Percentiles rank a stretch among this genome's conserved stretches.
These are phyloP conservation scores for Chenopodium berlandieri DNA, from an alignment of 148 eudicot genomes.

Conservation along the genomic window DNA sequence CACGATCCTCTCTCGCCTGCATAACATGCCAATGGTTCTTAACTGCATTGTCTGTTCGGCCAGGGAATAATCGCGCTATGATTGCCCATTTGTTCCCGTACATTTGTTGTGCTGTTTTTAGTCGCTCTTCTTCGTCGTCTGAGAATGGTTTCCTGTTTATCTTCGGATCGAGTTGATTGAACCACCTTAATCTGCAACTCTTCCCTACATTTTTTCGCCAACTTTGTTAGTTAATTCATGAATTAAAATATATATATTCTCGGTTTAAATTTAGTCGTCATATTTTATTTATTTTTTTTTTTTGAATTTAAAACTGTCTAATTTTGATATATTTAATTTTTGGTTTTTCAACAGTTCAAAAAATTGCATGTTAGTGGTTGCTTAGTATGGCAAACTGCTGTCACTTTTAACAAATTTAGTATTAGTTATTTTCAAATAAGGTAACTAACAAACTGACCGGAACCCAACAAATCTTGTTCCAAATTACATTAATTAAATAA, in stretches of 20 bases:
- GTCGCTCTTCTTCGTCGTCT: slow-evolving; percentile 58
- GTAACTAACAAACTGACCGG: slow-evolving; percentile 6
- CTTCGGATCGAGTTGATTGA: slow-evolving; percentile 64
- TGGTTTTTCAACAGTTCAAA: not conserved
- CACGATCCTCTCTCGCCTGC: slow-evolving; percentile 49
- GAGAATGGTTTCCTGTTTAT: slow-evolving; percentile 49
- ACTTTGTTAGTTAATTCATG: not conserved
- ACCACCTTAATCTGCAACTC: slow-evolving; percentile 78
- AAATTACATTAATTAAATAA: not conserved
- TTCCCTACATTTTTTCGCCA: slow-evolving; percentile 37
- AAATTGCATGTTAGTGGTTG: not conserved
- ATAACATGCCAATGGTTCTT: slow-evolving; percentile 82
- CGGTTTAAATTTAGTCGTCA: too few species aligned
- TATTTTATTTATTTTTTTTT: too few species aligned
- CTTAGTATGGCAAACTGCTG: not conserved
- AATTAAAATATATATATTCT: too few species aligned
- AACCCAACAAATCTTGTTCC: not conserved
- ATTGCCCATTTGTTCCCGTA: slow-evolving; percentile 77
- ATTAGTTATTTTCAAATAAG: not conserved
- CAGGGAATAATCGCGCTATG: slow-evolving; percentile 58
- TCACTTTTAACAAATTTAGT: not conserved
- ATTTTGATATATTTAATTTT: too few species aligned
- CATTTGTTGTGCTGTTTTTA: slow-evolving; percentile 41
- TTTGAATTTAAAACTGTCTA: too few species aligned
- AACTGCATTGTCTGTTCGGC: slow-evolving; percentile 67